phyloP scores from a whole-genome alignment of 2,329 filamentous ascomycete species.

The Dothideomycetes sp. region DNA sequence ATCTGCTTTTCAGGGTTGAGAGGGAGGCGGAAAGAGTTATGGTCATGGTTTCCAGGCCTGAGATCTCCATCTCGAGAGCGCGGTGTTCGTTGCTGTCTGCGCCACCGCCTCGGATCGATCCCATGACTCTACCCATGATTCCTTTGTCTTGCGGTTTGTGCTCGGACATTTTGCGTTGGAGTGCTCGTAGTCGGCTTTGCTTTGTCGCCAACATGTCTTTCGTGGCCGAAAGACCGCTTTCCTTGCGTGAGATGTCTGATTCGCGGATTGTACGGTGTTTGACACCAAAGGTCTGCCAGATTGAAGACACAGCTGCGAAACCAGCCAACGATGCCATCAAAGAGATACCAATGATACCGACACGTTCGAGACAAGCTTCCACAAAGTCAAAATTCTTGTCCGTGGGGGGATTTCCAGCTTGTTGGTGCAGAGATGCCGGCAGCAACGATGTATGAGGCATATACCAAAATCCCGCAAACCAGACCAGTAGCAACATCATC shows the following conservation, averaged over 20 bases:
- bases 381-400: slow-evolving; percentile 37
- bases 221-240: slow-evolving; percentile 68
- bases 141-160: slow-evolving; percentile 34
- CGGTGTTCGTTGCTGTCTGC: slow-evolving; percentile 45
- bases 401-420: slow-evolving; percentile 17
- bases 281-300: slow-evolving; percentile 74
- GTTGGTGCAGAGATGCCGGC: slow-evolving; percentile 30
- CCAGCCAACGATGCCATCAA: slow-evolving; percentile 83
- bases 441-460: slow-evolving; percentile 29
- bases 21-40: slow-evolving; percentile 59
- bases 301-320: slow-evolving; percentile 77
- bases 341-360: slow-evolving; percentile 77
- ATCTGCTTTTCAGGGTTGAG: slow-evolving; percentile 52
- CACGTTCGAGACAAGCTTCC: slow-evolving; percentile 51
- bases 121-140: slow-evolving; percentile 65
- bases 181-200: slow-evolving; percentile 58
- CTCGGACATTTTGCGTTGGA: slow-evolving; percentile 56
- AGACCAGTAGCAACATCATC: slow-evolving; percentile 51
- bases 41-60: slow-evolving; percentile 72
- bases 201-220: slow-evolving; percentile 72
- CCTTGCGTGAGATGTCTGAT: slow-evolving; percentile 64
- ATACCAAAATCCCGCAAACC: slow-evolving; percentile 69
- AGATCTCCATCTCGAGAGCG: slow-evolving; percentile 62
- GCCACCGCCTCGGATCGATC: slow-evolving; percentile 58
- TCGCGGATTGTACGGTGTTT: slow-evolving; percentile 53